A percentile compares a stretch with the other conserved stretches of the same genome.
phyloP scores from a whole-genome alignment of 2,329 filamentous ascomycete species.

The Gnomoniopsis sp. region DNA sequence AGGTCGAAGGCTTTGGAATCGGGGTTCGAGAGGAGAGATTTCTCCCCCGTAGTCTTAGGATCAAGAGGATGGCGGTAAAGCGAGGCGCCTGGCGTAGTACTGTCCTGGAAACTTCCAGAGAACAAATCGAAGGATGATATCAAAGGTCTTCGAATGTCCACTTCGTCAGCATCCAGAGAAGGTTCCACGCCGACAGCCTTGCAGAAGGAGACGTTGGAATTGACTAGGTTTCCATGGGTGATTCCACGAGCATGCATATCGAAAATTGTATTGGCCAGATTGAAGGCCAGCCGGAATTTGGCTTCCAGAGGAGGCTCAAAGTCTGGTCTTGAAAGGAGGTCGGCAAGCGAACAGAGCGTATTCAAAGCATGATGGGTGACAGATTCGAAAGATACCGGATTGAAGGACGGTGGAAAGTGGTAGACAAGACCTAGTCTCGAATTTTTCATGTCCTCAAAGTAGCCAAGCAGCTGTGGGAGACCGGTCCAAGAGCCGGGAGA shows the following conservation, averaged over 20 bases:
- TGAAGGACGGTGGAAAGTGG: constrained; percentile 65
- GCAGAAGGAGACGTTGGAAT: constrained; percentile 66
- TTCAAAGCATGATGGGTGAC: constrained; percentile 47
- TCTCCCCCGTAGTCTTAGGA: constrained; percentile 44
- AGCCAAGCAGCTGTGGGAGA: constrained; percentile 59
- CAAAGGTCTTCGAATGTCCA: constrained; percentile 66
- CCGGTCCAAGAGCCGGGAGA: constrained; percentile 58
- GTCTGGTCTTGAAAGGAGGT: constrained; percentile 48
- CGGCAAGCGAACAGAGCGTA: constrained; percentile 50
- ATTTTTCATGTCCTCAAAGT: constrained; percentile 70
- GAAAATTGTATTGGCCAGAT: constrained; percentile 69
- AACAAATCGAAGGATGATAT: constrained; percentile 76
- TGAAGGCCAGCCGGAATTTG: constrained; percentile 71
- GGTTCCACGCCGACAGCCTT: constrained; percentile 40
- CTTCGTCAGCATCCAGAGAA: constrained; percentile 39
- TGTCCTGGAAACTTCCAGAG: constrained; percentile 39
- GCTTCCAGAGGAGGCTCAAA: constrained; percentile 68
- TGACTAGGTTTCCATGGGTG: constrained; percentile 67
- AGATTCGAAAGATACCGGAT: constrained; percentile 51
- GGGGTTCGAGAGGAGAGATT: constrained; percentile 44
- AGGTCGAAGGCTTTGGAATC: constrained; percentile 63
- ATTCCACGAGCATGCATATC: constrained; percentile 68
- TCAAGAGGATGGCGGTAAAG: constrained; percentile 67
- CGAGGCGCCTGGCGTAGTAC: constrained; percentile 28
- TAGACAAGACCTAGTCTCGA: constrained; percentile 74